Conservation (phyloP, 352 stramenopile species). For the Globisporangium heterothallicum region DNA sequence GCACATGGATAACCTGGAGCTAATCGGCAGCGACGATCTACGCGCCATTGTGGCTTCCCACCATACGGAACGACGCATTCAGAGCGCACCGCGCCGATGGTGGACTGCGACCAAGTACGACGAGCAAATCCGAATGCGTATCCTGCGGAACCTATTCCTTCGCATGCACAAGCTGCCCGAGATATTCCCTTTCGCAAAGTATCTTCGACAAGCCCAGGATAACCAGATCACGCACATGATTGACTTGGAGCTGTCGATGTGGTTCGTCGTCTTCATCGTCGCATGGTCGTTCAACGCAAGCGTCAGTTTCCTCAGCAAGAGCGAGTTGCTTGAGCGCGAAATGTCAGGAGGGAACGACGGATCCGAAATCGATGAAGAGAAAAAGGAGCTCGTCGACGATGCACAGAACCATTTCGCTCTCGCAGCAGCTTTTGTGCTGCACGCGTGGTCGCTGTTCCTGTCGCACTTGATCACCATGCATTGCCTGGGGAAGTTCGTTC, state of each 20-base stretch:
- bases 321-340: constrained; percentile 10
- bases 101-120: constrained; percentile 5
- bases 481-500: not conserved
- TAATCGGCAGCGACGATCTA: constrained; percentile 44
- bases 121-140: constrained; percentile 14
- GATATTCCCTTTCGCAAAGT: constrained; percentile 70
- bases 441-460: constrained; percentile 8
- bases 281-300: constrained; percentile 36
- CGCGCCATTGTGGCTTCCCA: constrained; percentile 2
- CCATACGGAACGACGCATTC: not conserved
- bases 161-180: constrained; percentile 32
- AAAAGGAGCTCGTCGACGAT: not conserved
- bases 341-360: not conserved
- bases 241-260: constrained; percentile 63
- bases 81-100: not conserved
- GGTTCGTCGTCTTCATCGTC: constrained; percentile 42
- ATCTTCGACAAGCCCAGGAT: constrained; percentile 63
- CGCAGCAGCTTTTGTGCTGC: constrained; percentile 4
- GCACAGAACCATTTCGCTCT: constrained; percentile 6
- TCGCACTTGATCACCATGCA: constrained; percentile 1
- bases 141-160: constrained; percentile 44
- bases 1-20: constrained; percentile 28
- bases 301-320: constrained; percentile 12
- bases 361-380: not conserved
- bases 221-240: constrained; percentile 80